These are phyloP conservation scores for Hippophae tibetana DNA, from an alignment of 306 rosid genomes.

Conservation along the genomic window DNA sequence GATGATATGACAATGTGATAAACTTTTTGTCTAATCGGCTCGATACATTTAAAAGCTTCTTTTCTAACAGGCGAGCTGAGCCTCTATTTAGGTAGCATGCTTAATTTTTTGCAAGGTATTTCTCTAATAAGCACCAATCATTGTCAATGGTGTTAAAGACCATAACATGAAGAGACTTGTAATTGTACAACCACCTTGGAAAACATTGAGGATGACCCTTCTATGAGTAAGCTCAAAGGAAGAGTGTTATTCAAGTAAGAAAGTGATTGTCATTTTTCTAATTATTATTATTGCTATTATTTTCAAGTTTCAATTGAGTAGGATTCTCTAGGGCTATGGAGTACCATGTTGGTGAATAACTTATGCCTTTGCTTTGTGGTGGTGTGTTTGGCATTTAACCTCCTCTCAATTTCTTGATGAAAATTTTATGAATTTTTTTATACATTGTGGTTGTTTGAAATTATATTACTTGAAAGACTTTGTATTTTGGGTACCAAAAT, in stretches of 20 bases:
- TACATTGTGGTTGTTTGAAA: too few relatives aligned
- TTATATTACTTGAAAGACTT: too few relatives aligned
- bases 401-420: too few relatives aligned
- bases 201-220: conserved; percentile 20
- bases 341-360: too few relatives aligned
- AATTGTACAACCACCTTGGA: conserved; percentile 25
- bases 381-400: too few relatives aligned
- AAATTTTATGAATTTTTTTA: too few relatives aligned
- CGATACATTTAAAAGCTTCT: too few relatives aligned
- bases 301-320: too few relatives aligned
- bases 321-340: too few relatives aligned
- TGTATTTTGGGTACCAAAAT: too few relatives aligned
- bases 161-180: conserved; percentile 21
- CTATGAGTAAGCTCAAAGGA: conserved; percentile 26
- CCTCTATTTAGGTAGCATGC: conserved; percentile 20
- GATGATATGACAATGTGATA: conserved; percentile 11
- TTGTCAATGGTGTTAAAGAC: conserved; percentile 2
- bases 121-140: conserved; percentile 4
- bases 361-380: too few relatives aligned
- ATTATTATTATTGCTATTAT: not conserved
- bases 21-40: conserved; percentile 18
- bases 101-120: conserved; percentile 32
- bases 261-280: conserved; percentile 21
- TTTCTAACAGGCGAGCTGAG: not conserved
- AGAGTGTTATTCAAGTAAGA: conserved; percentile 3